Evolutionary conservation across 2,329 filamentous ascomycete genomes (phyloP), one percentile per base, ranked within the genome.

Genomic region (Fusarium anthophilum): DNA sequence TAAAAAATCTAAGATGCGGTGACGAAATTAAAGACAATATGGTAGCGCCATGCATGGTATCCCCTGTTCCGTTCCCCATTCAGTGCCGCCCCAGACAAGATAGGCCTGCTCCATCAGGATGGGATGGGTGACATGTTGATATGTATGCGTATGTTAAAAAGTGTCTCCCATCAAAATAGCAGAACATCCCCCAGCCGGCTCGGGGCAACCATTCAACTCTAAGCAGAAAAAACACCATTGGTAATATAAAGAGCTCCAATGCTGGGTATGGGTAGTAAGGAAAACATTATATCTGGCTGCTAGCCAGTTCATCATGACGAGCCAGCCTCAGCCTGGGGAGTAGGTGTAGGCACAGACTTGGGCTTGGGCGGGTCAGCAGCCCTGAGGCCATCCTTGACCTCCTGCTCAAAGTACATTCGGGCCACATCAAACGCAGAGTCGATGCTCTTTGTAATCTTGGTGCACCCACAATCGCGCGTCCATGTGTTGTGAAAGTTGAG

Each of bases 401-500:
- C 58, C 30, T 70, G 48, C 50, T 75, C 72, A 39, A 75, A 75
- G 57, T 54, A 75, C 69, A 75, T 66, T 38, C 72, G 72, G 22
- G 76, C 75, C 28, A 78, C 76, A 14, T 76, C 73, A 15, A 77
- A 66, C 20, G 76, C 76, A 11, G 77, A 66, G 28, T 66, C 44
- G 35, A 78, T 78, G 66, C 63, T 76, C 61, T 67, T 68, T 4
- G 76, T 75, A 28, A 78, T 76, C n/a, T 70, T 73, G 5, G 76
- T 78, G 60, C 76, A 78, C 22, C 50, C 67, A 57, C 76, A 78
- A 45, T 78, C 76, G 24, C 76, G 69, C 26, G 76, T 78, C 76
- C 76, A 78, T 11, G 76, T 78, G 69, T 78, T 78, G 67, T 78
- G 76, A 69, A 78, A 78, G 69, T 78, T 78, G 71, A 78, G 75